Conservation (phyloP, 192 early-diverging fungal genomes). For the Backusella sp. region DNA sequence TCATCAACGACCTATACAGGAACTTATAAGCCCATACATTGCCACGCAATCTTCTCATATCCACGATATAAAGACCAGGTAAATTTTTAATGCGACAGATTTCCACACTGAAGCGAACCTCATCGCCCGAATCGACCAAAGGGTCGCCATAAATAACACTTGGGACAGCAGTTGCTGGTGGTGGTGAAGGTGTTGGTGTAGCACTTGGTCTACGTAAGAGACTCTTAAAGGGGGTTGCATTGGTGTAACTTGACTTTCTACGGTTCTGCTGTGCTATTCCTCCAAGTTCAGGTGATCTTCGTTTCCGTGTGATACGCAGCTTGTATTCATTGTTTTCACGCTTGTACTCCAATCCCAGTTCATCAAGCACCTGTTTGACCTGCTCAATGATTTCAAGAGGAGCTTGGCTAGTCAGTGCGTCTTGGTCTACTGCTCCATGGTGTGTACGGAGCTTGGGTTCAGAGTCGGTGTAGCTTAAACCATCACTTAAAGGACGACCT, state of each 20-base stretch:
- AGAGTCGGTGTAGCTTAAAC: constrained; percentile 16
- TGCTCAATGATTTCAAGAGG: constrained; percentile 69
- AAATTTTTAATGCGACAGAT: constrained; percentile 91
- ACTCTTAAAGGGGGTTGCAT: constrained; percentile 8
- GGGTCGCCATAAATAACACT: constrained; percentile 55
- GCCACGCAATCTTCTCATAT: constrained; percentile 68
- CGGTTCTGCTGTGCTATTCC: constrained; percentile 16
- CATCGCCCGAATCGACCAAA: constrained; percentile 63
- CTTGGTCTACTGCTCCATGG: constrained; percentile 71
- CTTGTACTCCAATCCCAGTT: constrained; percentile 54
- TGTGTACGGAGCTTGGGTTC: constrained; percentile 62
- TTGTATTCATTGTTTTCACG: constrained; percentile 54
- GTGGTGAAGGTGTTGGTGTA: neutral
- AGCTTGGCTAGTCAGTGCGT: constrained; percentile 61
- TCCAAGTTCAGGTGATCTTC: constrained; percentile 23
- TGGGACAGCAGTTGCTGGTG: neutral
- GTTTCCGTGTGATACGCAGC: constrained; percentile 48
- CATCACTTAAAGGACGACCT: constrained; percentile 18
- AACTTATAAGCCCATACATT: constrained; percentile 81
- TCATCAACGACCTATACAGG: constrained; percentile 61
- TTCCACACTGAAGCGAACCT: constrained; percentile 87
- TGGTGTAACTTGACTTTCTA: constrained; percentile 9
- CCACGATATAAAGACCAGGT: constrained; percentile 71
- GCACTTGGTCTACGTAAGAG: constrained; percentile 24
- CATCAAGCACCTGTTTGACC: constrained; percentile 54